phyloP scores from a whole-genome alignment of 768 basidiomycete species.

The Crepidotus variabilis region DNA sequence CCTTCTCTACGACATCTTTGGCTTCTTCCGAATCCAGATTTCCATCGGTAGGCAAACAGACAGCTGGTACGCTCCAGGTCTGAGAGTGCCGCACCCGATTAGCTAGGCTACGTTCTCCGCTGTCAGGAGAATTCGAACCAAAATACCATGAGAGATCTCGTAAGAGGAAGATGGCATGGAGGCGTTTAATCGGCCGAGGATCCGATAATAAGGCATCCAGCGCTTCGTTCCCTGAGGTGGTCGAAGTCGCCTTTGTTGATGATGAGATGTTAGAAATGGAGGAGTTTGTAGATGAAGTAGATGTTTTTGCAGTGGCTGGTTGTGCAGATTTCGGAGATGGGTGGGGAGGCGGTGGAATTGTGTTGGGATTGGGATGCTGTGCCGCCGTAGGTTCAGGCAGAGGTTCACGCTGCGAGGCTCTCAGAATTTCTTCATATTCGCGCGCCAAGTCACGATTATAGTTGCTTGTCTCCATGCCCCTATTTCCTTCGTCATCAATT shows the following conservation, averaged over 20 bases:
- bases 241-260: neutral
- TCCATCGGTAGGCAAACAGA: neutral
- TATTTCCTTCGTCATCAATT: no score
- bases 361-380: no score
- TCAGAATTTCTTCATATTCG: no score
- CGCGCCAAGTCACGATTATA: no score
- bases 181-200: neutral
- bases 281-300: no score
- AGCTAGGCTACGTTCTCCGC: neutral
- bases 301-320: no score
- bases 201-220: neutral
- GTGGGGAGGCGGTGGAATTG: no score
- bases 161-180: neutral
- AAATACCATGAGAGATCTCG: neutral
- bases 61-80: neutral
- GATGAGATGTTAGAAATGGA: no score
- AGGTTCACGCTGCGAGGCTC: no score
- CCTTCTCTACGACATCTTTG: neutral
- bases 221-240: neutral
- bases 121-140: neutral
- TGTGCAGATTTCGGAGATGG: no score
- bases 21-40: neutral
- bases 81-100: neutral
- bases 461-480: no score
- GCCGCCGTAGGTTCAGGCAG: no score